Evolutionary conservation across 129 eudicot genomes (phyloP).

Genomic region (Tagetes patula): DNA sequence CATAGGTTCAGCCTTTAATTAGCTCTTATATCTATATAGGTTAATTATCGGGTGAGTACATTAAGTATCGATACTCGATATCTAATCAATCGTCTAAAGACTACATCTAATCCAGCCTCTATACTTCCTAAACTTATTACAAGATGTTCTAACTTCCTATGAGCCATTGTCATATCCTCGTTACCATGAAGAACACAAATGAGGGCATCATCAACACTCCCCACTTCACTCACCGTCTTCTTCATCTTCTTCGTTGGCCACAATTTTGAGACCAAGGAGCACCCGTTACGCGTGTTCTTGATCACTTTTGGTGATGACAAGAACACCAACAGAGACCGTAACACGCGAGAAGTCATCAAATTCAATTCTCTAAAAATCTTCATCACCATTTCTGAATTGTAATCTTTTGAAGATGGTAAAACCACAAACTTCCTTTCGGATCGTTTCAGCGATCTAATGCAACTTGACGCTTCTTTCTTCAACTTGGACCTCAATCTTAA

Average conservation of each 20-base stretch:
- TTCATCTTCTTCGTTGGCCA: conserved; percentile 32
- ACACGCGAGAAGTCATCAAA: conserved; percentile 27
- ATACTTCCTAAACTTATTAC: conserved; percentile 35
- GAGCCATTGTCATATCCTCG: conserved; percentile 33
- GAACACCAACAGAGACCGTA: conserved; percentile 38
- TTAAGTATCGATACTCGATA: conserved; percentile 53
- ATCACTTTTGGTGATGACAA: conserved; percentile 35
- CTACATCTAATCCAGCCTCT: conserved; percentile 37
- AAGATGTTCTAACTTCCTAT: conserved; percentile 42
- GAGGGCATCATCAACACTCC: conserved; percentile 43
- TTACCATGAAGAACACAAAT: conserved; percentile 28
- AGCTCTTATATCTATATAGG: background rate
- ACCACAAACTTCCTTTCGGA: conserved; percentile 31
- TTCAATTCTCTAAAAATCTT: conserved; percentile 42
- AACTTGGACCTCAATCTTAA: conserved; percentile 35
- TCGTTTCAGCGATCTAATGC: conserved; percentile 36
- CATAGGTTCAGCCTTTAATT: too few relatives aligned
- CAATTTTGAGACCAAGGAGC: conserved; percentile 42
- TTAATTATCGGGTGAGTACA: conserved; percentile 33
- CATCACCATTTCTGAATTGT: conserved; percentile 34
- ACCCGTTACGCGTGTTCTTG: conserved; percentile 28
- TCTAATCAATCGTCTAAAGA: conserved; percentile 35
- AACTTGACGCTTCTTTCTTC: conserved; percentile 39
- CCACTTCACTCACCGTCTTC: conserved; percentile 37
- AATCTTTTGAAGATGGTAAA: conserved; percentile 33